Conservation (phyloP, 169 alveolate genomes). For the Cryptosporidium felis region DNA sequence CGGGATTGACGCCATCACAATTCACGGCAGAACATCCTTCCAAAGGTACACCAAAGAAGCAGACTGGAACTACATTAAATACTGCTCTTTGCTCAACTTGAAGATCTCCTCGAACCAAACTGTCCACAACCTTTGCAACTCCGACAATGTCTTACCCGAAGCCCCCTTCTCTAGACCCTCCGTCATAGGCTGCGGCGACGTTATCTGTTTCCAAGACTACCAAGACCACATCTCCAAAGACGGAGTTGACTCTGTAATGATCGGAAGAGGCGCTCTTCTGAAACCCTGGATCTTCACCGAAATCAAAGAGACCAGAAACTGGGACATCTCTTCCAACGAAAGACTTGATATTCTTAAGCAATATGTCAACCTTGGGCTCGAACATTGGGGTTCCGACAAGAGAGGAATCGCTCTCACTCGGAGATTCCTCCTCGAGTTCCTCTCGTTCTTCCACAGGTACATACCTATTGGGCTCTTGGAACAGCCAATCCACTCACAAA, state of each 20-base stretch:
- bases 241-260: slow-evolving; percentile 78
- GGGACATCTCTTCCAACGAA: slow-evolving; percentile 86
- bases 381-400: slow-evolving; percentile 87
- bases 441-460: slow-evolving; percentile 82
- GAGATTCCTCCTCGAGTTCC: slow-evolving; percentile 82
- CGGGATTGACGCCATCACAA: slow-evolving; percentile 78
- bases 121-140: background rate
- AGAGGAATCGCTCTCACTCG: slow-evolving; percentile 85
- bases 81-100: slow-evolving; percentile 71
- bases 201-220: slow-evolving; percentile 73
- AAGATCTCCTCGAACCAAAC: background rate
- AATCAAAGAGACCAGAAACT: slow-evolving; percentile 77
- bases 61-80: slow-evolving; percentile 80
- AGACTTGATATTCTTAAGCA: slow-evolving; percentile 80
- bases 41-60: slow-evolving; percentile 84
- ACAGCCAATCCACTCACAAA: slow-evolving; percentile 73
- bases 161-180: slow-evolving; percentile 63
- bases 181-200: slow-evolving; percentile 84
- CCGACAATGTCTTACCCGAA: background rate
- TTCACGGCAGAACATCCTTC: slow-evolving; percentile 84
- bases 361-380: slow-evolving; percentile 79
- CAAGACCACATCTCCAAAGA: slow-evolving; percentile 50
- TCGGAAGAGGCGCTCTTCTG: slow-evolving; percentile 86
- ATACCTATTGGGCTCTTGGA: slow-evolving; percentile 83
- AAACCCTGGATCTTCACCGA: slow-evolving; percentile 89